phyloP scores from a whole-genome alignment of 78 protist species.

The Dictyostelium purpureum region DNA sequence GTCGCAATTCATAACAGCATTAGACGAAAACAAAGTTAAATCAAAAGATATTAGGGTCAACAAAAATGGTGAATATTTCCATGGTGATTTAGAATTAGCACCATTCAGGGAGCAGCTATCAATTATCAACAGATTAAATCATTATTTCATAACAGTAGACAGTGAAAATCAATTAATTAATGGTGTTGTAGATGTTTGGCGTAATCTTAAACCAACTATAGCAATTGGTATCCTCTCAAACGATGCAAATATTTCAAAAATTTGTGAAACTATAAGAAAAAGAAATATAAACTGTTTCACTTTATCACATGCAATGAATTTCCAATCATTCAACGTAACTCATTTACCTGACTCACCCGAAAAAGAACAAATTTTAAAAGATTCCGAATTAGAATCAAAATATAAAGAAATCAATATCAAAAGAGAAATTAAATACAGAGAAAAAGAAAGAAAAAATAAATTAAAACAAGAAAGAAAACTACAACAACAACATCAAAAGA shows the following conservation, averaged over 20 bases:
- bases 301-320: conserved; percentile 19
- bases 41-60: neutral
- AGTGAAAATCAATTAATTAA: conserved; percentile 33
- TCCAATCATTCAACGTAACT: conserved; percentile 4
- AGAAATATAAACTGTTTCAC: conserved; percentile 32
- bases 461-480: neutral
- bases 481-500: neutral
- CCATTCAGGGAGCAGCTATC: neutral
- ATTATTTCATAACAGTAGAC: conserved; percentile 18
- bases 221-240: conserved; percentile 31
- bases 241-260: conserved; percentile 28
- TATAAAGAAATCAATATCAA: neutral
- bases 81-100: neutral
- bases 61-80: neutral
- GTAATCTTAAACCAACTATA: neutral
- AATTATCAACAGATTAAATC: neutral
- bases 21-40: neutral
- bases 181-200: conserved; percentile 12
- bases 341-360: neutral
- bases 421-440: neutral
- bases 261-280: neutral
- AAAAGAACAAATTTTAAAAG: neutral
- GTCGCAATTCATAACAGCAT: neutral
- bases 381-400: neutral
- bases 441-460: neutral